phyloP scores from a whole-genome alignment of 2,329 filamentous ascomycete genomes.

The Colletotrichum phormii region DNA sequence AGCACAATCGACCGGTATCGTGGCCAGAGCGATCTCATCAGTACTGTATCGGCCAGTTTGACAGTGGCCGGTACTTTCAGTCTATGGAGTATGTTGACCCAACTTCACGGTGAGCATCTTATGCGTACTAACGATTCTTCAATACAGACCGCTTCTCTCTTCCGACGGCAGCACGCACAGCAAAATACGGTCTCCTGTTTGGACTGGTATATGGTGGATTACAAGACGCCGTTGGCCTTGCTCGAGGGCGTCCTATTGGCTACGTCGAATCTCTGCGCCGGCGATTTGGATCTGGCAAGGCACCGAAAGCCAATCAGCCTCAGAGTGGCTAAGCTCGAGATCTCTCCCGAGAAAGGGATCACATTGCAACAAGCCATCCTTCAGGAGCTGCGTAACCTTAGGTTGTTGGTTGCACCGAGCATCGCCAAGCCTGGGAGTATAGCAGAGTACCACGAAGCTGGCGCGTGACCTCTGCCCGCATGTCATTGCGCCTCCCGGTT shows the following conservation, averaged over 20 bases:
- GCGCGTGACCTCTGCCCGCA: background rate
- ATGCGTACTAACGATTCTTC: constrained; percentile 10
- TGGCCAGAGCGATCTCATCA: constrained; percentile 79
- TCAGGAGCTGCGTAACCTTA: background rate
- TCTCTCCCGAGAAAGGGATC: background rate
- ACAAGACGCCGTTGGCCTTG: constrained; percentile 79
- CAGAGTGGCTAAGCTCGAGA: background rate
- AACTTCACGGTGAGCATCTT: background rate
- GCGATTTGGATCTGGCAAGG: constrained; percentile 40
- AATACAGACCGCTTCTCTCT: constrained; percentile 80
- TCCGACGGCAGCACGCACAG: constrained; percentile 80
- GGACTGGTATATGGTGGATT: constrained; percentile 83
- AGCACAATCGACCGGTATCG: constrained; percentile 84
- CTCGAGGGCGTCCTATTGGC: constrained; percentile 77
- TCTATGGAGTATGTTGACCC: constrained; percentile 75
- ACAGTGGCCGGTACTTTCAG: constrained; percentile 90
- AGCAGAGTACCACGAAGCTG: background rate
- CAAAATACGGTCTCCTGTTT: constrained; percentile 81
- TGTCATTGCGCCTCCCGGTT: background rate
- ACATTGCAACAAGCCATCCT: background rate
- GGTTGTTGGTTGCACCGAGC: background rate
- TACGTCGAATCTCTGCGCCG: constrained; percentile 78
- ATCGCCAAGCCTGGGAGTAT: background rate
- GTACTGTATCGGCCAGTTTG: constrained; percentile 84
- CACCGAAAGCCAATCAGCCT: background rate